phyloP scores from a whole-genome alignment of 129 eudicot species.

The Centrapalus pauciflorus region DNA sequence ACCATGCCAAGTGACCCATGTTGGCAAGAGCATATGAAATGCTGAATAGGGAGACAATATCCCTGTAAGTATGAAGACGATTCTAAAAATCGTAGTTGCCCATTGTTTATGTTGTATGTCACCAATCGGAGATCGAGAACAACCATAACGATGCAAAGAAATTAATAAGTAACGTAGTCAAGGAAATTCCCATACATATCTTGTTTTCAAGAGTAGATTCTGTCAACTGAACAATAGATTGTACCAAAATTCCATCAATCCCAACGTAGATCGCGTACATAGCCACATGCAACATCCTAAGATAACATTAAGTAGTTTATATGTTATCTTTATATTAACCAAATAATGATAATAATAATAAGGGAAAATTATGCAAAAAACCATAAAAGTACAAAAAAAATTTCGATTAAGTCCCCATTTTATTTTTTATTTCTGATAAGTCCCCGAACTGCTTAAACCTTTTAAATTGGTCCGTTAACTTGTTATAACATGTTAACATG shows the following conservation, averaged over 20 bases:
- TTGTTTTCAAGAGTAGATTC: conserved; percentile 9
- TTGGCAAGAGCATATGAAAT: background rate
- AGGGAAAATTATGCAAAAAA: too few relatives aligned
- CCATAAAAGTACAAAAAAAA: too few relatives aligned
- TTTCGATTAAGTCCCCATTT: too few relatives aligned
- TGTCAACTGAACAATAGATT: background rate
- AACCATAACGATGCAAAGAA: background rate
- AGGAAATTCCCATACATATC: conserved; percentile 5
- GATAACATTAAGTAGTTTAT: background rate
- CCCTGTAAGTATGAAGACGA: background rate
- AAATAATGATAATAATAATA: too few relatives aligned
- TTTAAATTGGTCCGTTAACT: too few relatives aligned
- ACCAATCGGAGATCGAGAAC: background rate
- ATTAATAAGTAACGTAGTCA: background rate
- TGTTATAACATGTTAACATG: too few relatives aligned
- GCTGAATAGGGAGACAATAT: background rate
- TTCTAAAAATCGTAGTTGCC: background rate
- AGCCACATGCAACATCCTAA: background rate
- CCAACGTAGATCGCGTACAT: conserved; percentile 3
- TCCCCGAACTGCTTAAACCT: too few relatives aligned
- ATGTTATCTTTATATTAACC: background rate
- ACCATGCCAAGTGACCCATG: conserved; percentile 14
- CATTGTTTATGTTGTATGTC: background rate
- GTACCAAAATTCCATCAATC: conserved; percentile 7
- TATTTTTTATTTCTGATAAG: too few relatives aligned